These are phyloP conservation scores for Venturia nashicola DNA, from an alignment of 2,329 filamentous ascomycete genomes.

Conservation along the genomic window DNA sequence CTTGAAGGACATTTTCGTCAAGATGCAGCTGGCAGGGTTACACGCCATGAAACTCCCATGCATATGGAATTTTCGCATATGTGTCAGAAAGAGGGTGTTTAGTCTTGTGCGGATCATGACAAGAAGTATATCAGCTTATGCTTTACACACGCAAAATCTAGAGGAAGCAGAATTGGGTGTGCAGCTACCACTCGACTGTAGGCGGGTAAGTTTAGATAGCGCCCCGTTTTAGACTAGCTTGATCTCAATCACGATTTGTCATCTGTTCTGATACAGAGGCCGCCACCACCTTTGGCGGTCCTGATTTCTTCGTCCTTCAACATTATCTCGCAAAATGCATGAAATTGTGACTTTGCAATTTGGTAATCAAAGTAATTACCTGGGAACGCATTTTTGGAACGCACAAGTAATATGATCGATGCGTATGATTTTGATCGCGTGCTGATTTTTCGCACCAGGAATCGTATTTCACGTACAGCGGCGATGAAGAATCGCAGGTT, in stretches of 20 bases:
- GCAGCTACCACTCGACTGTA: background rate
- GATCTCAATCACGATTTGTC: background rate
- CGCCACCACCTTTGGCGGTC: background rate
- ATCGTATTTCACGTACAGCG: constrained; percentile 88
- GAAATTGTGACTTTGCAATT: constrained; percentile 92
- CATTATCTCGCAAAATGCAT: constrained; percentile 50
- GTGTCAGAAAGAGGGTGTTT: background rate
- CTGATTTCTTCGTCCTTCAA: background rate
- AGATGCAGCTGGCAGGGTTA: background rate
- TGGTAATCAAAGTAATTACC: constrained; percentile 83
- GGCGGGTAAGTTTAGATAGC: no score
- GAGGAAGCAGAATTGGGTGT: background rate
- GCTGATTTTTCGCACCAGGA: constrained; percentile 43
- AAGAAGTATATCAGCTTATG: background rate
- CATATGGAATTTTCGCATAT: background rate
- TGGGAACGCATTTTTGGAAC: constrained; percentile 97
- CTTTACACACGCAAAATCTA: background rate
- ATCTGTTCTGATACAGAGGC: background rate
- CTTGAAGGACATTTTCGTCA: background rate
- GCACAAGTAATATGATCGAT: constrained; percentile 48
- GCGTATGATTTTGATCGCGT: background rate
- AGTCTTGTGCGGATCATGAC: background rate
- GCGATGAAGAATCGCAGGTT: constrained; percentile 53
- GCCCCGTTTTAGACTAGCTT: background rate
- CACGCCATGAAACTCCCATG: background rate